phyloP scores from a whole-genome alignment of 2,329 filamentous ascomycete species.

The Scolecobasidium constrictum region DNA sequence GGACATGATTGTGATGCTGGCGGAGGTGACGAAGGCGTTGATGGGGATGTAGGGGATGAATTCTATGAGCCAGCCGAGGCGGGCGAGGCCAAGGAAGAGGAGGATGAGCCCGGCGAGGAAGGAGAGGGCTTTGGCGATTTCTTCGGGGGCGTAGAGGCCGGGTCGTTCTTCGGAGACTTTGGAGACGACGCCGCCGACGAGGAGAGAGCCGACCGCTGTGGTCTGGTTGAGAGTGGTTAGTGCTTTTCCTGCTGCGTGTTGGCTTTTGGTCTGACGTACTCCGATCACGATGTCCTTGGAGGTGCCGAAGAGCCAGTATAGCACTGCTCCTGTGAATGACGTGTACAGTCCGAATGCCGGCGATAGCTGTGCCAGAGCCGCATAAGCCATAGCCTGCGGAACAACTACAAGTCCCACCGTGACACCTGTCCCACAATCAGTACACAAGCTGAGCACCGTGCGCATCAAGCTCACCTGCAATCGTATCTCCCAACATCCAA shows the following conservation, averaged over 20 bases:
- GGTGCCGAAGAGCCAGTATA: constrained; percentile 96
- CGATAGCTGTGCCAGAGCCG: constrained; percentile 66
- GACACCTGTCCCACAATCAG: constrained; percentile 39
- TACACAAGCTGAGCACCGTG: constrained; percentile 3
- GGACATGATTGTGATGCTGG: constrained; percentile 75
- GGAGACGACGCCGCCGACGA: constrained; percentile 72
- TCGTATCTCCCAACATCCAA: constrained; percentile 10
- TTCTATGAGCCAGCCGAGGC: constrained; percentile 85
- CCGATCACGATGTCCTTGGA: constrained; percentile 98
- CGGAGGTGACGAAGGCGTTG: constrained; percentile 96
- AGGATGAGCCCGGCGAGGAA: constrained; percentile 73
- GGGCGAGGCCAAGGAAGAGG: constrained; percentile 64
- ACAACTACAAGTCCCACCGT: constrained; percentile 73
- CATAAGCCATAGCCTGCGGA: constrained; percentile 92
- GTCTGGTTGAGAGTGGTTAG: constrained; percentile 48
- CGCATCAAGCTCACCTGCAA: too few relatives aligned
- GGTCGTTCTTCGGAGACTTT: constrained; percentile 48
- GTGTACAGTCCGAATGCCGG: constrained; percentile 84
- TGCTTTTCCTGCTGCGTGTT: not conserved
- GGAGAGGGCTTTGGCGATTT: constrained; percentile 70
- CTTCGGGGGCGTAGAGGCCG: constrained; percentile 42
- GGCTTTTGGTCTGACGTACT: constrained; percentile 38
- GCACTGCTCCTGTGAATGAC: constrained; percentile 86
- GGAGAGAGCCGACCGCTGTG: constrained; percentile 89
- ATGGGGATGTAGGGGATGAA: constrained; percentile 86